Evolutionary conservation across 2,329 filamentous ascomycete species (phyloP), one percentile per base, ranked within the genome.

Genomic region (Ceratocystis cacaofunesta): DNA sequence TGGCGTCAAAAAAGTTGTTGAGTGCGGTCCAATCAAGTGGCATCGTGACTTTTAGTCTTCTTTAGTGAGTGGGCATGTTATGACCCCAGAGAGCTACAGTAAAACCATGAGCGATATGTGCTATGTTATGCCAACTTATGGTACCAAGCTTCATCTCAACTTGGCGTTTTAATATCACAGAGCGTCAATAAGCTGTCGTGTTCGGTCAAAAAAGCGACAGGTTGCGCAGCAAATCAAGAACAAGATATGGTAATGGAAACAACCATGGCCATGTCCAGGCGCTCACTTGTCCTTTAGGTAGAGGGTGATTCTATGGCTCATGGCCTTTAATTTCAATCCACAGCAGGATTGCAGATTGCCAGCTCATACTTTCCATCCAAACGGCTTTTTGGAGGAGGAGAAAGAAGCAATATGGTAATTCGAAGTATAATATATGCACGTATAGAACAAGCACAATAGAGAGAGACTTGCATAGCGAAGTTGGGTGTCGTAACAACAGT

Each of bases 311-410:
- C 48, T 25, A 52, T 52, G 48, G n/a, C n/a, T 10, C 55, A 36
- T 36, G 55, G 28, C 8, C 15, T 58, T 19, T 58, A 58, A 36
- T 58, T 36, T 58, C 28, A 58, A 36, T n/a, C 15, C 55, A 36
- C 17, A 58, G 55, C 15, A 58, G 55, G 55, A 58, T 58, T 58
- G 55, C 55, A 36, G 55, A 36, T 58, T 58, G 55, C 55, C 55
- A 58, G 55, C 55, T 58, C 55, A 58, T 30, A 10, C 55, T 30
- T 41, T 41, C 36, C 36, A 41, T 41, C 36, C 55, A 36, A 28
- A 52, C 10, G 12, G 3, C 48, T 10, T 7, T n/a, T 58, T 30
- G 28, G n/a, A 4, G 22, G 55, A 17, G 22, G 55, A 8, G 28
- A 58, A 57, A 32, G 28, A 36, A 58, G 28, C 25, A 36, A n/a